Percentiles rank a stretch among this genome's conserved stretches.
These are phyloP conservation scores for Eimeria falciformis DNA, from an alignment of 169 alveolate genomes.

Conservation along the genomic window DNA sequence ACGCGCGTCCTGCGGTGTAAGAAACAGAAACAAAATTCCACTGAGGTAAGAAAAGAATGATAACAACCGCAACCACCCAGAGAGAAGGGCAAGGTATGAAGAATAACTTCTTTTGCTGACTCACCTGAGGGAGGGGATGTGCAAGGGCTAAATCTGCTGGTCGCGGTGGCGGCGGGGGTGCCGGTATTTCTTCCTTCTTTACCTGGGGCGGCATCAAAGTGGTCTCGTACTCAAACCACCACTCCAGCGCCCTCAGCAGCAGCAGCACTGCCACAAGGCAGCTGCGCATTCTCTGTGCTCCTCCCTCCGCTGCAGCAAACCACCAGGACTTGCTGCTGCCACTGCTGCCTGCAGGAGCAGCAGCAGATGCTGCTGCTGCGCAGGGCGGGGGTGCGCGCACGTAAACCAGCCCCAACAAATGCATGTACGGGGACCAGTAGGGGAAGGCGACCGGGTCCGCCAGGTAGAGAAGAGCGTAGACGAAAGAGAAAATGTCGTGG, in stretches of 20 bases:
- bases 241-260: conserved; percentile 60
- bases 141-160: not conserved
- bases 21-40: not conserved
- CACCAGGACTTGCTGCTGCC: conserved; percentile 1
- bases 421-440: conserved; percentile 75
- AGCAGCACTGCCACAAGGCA: conserved; percentile 26
- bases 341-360: not conserved
- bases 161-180: conserved; percentile 31
- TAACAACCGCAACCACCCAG: not conserved
- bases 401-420: conserved; percentile 59
- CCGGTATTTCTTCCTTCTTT: not conserved
- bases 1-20: conserved; percentile 65
- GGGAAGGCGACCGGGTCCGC: conserved; percentile 57
- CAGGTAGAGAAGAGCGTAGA: conserved; percentile 50
- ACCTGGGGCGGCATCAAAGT: conserved; percentile 11
- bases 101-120: not conserved
- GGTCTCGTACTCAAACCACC: conserved; percentile 71
- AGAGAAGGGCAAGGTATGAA: not conserved
- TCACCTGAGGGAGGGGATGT: conserved; percentile 36
- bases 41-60: not conserved
- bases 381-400: conserved; percentile 46
- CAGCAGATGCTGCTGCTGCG: conserved; percentile 44
- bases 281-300: not conserved
- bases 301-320: conserved; percentile 57
- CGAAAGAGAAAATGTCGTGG: conserved; percentile 34